A percentile compares a stretch with the other conserved stretches of the same genome.
These are phyloP conservation scores for Brettanomyces sp. DNA, from an alignment of 805 yeast genomes.

Conservation along the genomic window DNA sequence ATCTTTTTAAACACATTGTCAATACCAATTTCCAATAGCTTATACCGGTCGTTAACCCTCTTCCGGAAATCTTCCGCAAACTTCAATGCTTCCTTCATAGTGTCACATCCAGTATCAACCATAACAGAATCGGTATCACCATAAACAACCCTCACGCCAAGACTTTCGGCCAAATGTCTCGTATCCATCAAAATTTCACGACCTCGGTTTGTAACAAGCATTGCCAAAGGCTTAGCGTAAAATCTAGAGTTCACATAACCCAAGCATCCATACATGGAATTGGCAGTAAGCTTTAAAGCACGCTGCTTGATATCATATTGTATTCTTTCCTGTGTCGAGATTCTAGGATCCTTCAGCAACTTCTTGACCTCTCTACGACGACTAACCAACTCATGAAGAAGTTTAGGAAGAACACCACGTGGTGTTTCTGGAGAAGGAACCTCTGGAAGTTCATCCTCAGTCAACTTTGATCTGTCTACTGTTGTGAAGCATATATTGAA, in stretches of 20 bases:
- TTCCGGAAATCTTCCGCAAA: slow-evolving; percentile 81
- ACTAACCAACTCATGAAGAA: slow-evolving; percentile 73
- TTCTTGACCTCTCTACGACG: slow-evolving; percentile 92
- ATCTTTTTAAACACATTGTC: slow-evolving; percentile 86
- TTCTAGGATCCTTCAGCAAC: slow-evolving; percentile 65
- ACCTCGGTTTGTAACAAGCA: slow-evolving; percentile 91
- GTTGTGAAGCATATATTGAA: slow-evolving; percentile 96
- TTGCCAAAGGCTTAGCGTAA: slow-evolving; percentile 92
- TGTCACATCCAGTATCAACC: slow-evolving; percentile 82
- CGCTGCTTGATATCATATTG: slow-evolving; percentile 94
- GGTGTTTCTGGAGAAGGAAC: slow-evolving; percentile 49
- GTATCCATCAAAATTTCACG: slow-evolving; percentile 92
- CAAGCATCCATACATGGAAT: slow-evolving; percentile 99
- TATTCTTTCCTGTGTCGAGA: slow-evolving; percentile 53
- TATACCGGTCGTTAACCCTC: slow-evolving; percentile 82
- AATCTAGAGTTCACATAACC: slow-evolving; percentile 89
- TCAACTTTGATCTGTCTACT: slow-evolving; percentile 51
- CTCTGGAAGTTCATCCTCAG: slow-evolving; percentile 54
- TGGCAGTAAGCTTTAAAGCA: slow-evolving; percentile 93
- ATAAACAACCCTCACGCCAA: slow-evolving; percentile 78
- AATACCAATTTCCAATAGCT: slow-evolving; percentile 82
- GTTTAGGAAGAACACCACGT: slow-evolving; percentile 80
- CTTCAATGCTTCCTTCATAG: slow-evolving; percentile 61
- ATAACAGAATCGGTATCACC: slow-evolving; percentile 99
- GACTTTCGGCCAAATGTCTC: slow-evolving; percentile 80